phyloP scores from a whole-genome alignment of 805 yeast genomes.

The Hemisphaericaspora nanyangensis region DNA sequence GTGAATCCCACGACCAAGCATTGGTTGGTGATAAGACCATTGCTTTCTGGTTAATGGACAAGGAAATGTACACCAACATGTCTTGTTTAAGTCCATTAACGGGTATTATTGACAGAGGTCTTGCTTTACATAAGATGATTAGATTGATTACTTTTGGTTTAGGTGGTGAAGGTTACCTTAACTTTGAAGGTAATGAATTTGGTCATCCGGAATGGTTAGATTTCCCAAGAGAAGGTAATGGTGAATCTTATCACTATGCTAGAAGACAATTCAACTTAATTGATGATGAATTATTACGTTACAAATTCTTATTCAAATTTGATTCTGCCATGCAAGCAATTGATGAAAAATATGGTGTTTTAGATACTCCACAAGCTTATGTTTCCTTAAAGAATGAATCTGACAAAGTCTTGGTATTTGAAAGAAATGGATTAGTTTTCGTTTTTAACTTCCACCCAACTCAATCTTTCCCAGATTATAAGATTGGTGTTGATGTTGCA shows the following conservation, averaged over 20 bases:
- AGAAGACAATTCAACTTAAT: conserved; percentile 90
- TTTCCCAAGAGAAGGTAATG: conserved; percentile 88
- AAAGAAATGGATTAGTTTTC: conserved; percentile 80
- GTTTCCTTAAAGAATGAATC: conserved; percentile 83
- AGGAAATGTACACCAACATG: conserved; percentile 97
- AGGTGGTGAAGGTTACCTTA: conserved; percentile 97
- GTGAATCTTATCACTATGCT: conserved; percentile 87
- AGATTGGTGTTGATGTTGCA: conserved; percentile 80
- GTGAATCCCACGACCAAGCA: conserved; percentile 97
- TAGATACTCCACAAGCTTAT: conserved; percentile 67
- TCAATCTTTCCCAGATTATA: conserved; percentile 77
- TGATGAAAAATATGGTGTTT: conserved; percentile 70
- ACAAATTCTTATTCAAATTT: conserved; percentile 73
- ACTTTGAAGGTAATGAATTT: conserved; percentile 96
- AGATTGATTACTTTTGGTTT: conserved; percentile 80
- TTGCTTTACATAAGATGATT: conserved; percentile 87
- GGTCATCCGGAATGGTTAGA: conserved; percentile 99
- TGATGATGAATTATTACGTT: conserved; percentile 75
- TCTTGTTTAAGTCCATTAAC: conserved; percentile 68
- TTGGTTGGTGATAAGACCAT: conserved; percentile 94
- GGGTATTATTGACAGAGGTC: conserved; percentile 80
- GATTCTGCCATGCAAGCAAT: conserved; percentile 80
- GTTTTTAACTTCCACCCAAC: conserved; percentile 89
- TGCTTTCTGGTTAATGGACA: conserved; percentile 98
- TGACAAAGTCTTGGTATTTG: conserved; percentile 87